Conservation (phyloP, 1,284 basidiomycete species). For the Ustilago curta region DNA sequence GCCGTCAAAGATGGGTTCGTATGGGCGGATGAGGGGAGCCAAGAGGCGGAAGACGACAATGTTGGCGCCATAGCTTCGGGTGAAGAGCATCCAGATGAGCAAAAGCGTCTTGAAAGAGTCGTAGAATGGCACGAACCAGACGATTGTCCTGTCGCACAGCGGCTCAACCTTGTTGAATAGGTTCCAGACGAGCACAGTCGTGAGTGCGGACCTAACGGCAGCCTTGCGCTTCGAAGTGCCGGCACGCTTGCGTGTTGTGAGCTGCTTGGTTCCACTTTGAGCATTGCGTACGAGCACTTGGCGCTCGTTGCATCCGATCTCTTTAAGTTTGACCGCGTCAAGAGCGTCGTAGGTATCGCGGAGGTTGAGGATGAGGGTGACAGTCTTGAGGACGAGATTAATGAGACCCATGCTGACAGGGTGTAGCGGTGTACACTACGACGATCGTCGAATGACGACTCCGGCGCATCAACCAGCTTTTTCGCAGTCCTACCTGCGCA, state of each 20-base stretch:
- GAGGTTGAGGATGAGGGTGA: conserved; percentile 41
- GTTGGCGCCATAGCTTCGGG: conserved; percentile 41
- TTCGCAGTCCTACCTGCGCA: not conserved
- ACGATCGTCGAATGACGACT: not conserved
- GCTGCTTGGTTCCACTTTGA: conserved; percentile 33
- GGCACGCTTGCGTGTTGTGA: conserved; percentile 22
- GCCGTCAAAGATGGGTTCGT: conserved; percentile 39
- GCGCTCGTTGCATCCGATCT: conserved; percentile 37
- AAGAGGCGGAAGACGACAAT: conserved; percentile 48
- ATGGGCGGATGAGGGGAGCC: conserved; percentile 33
- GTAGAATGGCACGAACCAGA: conserved; percentile 54
- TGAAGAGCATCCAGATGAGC: conserved; percentile 52
- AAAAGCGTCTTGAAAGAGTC: conserved; percentile 53
- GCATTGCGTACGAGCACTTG: conserved; percentile 36
- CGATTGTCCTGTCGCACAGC: conserved; percentile 36
- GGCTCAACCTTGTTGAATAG: conserved; percentile 46
- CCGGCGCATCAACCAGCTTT: not conserved
- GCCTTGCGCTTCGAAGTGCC: conserved; percentile 38
- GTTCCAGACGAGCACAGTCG: conserved; percentile 46
- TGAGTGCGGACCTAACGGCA: conserved; percentile 38
- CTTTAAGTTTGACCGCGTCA: conserved; percentile 22
- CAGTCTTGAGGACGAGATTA: conserved; percentile 37
- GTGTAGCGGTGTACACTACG: not conserved
- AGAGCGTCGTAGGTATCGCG: conserved; percentile 41
- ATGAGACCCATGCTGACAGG: conserved; percentile 32